These are phyloP conservation scores for Metschnikowia aberdeeniae DNA, from an alignment of 805 yeast genomes.

Conservation along the genomic window DNA sequence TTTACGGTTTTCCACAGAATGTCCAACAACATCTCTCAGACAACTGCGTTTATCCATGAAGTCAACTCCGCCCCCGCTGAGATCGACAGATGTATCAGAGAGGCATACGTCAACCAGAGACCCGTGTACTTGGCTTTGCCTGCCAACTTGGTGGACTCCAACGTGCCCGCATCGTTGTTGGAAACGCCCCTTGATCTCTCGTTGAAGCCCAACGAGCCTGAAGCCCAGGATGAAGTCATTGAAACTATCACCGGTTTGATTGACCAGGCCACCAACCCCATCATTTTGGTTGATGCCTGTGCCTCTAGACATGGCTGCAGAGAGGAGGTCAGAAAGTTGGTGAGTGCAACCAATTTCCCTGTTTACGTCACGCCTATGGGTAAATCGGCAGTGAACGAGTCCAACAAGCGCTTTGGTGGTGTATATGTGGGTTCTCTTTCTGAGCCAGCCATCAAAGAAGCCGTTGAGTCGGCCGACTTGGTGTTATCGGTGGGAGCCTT, in stretches of 20 bases:
- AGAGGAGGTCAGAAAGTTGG: conserved; percentile 58
- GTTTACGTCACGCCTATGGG: conserved; percentile 90
- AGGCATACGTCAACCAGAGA: conserved; percentile 67
- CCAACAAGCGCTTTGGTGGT: conserved; percentile 59
- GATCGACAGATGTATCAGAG: conserved; percentile 70
- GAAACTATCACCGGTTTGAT: conserved; percentile 49
- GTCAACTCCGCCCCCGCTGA: conserved; percentile 61
- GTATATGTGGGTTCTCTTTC: conserved; percentile 83
- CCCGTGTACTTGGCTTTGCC: conserved; percentile 84
- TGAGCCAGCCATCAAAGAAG: conserved; percentile 62
- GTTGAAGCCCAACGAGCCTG: conserved; percentile 53
- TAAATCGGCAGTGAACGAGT: conserved; percentile 72
- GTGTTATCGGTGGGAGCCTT: conserved; percentile 77
- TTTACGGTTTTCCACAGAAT: conserved; percentile 75
- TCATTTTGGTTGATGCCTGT: conserved; percentile 83
- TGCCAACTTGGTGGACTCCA: conserved; percentile 69
- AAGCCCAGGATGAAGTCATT: conserved; percentile 61
- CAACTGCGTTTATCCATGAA: conserved; percentile 62
- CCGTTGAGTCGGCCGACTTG: conserved; percentile 72
- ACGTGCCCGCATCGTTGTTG: conserved; percentile 54
- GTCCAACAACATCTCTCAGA: conserved; percentile 68
- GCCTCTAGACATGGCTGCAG: conserved; percentile 71
- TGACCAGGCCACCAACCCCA: conserved; percentile 58
- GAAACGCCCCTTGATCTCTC: conserved; percentile 62
- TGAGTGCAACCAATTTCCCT: conserved; percentile 70